Evolutionary conservation across 2,329 filamentous ascomycete species (phyloP).

Genomic region (Phialophora tarda): DNA sequence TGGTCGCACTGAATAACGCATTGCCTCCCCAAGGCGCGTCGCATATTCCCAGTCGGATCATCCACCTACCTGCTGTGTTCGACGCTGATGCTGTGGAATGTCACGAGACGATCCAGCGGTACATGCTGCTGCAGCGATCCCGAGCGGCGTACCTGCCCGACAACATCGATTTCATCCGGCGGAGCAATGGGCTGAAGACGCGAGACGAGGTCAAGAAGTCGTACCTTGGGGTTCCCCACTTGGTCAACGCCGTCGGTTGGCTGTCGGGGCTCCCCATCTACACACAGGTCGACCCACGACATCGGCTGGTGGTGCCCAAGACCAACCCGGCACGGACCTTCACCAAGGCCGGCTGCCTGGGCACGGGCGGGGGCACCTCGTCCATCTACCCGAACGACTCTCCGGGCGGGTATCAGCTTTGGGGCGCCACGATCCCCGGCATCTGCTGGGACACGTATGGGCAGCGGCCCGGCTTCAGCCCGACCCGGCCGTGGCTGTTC

Average conservation of each 20-base stretch:
- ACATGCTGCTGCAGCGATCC: slow-evolving; percentile 64
- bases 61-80: slow-evolving; percentile 54
- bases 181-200: slow-evolving; percentile 58
- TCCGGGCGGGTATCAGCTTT: slow-evolving; percentile 62
- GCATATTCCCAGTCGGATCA: slow-evolving; percentile 49
- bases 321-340: slow-evolving; percentile 62
- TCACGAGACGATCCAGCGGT: slow-evolving; percentile 61
- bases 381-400: slow-evolving; percentile 61
- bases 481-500: slow-evolving; percentile 59
- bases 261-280: slow-evolving; percentile 59
- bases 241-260: slow-evolving; percentile 58
- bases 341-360: slow-evolving; percentile 60
- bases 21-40: slow-evolving; percentile 42
- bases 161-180: slow-evolving; percentile 62
- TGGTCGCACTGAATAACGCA: neutral
- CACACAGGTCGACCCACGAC: slow-evolving; percentile 59
- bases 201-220: slow-evolving; percentile 48
- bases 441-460: slow-evolving; percentile 58
- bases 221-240: slow-evolving; percentile 50
- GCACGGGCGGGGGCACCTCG: slow-evolving; percentile 61
- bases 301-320: slow-evolving; percentile 59
- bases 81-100: slow-evolving; percentile 38
- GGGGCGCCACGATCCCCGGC: slow-evolving; percentile 58
- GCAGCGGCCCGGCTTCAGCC: slow-evolving; percentile 55
- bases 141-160: slow-evolving; percentile 66